These are phyloP conservation scores for Ophiostoma sp. DNA, from an alignment of 2,329 filamentous ascomycete species.

Conservation along the genomic window DNA sequence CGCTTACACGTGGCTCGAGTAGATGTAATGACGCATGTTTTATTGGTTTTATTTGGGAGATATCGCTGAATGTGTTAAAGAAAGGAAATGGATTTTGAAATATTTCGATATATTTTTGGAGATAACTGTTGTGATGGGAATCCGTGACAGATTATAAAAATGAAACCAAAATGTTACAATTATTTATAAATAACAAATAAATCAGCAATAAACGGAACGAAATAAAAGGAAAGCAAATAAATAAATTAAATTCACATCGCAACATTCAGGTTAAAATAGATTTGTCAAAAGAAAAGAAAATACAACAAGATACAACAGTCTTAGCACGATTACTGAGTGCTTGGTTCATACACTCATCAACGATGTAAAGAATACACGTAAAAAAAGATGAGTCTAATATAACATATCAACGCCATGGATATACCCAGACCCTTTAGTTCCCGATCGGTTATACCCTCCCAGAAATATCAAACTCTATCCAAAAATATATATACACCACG, in stretches of 20 bases:
- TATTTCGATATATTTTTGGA: too few relatives aligned
- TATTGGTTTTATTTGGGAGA: background rate
- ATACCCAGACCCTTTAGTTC: background rate
- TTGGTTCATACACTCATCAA: too few relatives aligned
- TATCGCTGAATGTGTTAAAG: background rate
- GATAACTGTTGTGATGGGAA: too few relatives aligned
- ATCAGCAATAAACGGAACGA: too few relatives aligned
- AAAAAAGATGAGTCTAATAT: background rate
- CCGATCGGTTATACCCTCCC: background rate
- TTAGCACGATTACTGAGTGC: too few relatives aligned
- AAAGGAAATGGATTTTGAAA: background rate
- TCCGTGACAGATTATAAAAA: too few relatives aligned
- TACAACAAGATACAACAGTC: too few relatives aligned
- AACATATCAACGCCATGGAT: background rate
- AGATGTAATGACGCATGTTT: background rate
- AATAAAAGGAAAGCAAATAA: too few relatives aligned
- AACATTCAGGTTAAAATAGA: too few relatives aligned
- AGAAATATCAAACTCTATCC: background rate
- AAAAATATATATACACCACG: background rate
- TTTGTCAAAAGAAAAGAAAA: background rate
- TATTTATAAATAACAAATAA: too few relatives aligned
- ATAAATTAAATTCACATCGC: too few relatives aligned
- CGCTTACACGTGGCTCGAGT: conserved; percentile 17
- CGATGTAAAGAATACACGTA: background rate
- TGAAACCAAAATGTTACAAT: too few relatives aligned